Base-by-base conservation (phyloP, 2,329 filamentous ascomycete species). In the Penicillium fuscoglaucum region DNA sequence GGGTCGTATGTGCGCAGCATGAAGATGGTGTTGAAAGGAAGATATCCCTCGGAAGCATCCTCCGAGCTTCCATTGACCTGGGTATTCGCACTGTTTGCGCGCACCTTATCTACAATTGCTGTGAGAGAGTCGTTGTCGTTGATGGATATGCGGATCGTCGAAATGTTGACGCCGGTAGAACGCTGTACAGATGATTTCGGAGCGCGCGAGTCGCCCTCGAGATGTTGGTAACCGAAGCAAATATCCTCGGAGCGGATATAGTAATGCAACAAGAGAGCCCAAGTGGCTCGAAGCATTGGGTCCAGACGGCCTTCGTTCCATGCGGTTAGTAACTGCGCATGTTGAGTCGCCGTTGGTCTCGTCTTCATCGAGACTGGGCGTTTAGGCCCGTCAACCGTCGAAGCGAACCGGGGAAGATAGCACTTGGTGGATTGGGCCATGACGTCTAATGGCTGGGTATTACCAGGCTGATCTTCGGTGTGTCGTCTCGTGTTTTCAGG, bases 221-320 rank as follows among this genome's bases (percentile, higher is more conserved):
- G 61, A 55, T 73, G 66, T 58, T 76, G 69, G 53, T 74, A 76
- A 26, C 78, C 80, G 67, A 82, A 83, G 26, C 78, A 72, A 8
- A 82, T 76, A 61, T 82, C 78, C 49, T 80, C 74, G 17, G 75
- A 75, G 2, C 73, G 76, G n/a, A 78, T 77, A 61, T 81, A 81
- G 46, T 73, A 75, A 40, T 76, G 71, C 7, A 82, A 65, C 2
- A 81, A 68, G 41, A 82, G 59, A 1, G 74, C 78, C 80, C 79
- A 82, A 9, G 78, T 76, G 12, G 78, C 74, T 31, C 76, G 73
- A 50, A 82, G 57, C 28, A 72, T 49, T 8, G 66, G 58, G 29
- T 65, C 63, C 43, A 73, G 54, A 41, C 67, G 58, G 2, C 63
- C 64, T 55, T 69, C 62, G 6, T 68, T 59, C 64, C 63, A 73